Conservation (phyloP, 1,139 yeast species). For the Suhomyces ambrosiae region DNA sequence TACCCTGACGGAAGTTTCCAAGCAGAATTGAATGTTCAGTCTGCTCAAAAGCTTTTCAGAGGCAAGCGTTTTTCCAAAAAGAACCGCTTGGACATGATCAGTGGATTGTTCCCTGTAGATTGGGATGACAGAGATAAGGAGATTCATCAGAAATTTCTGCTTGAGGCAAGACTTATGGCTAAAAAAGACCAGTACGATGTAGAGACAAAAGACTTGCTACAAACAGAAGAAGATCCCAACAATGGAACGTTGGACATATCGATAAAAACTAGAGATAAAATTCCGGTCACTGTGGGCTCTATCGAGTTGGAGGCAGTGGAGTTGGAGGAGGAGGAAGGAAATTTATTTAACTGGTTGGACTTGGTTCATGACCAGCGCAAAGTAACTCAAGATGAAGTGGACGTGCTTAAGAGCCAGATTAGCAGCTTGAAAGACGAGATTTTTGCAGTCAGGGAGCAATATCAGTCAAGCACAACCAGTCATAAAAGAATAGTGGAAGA, state of each 20-base stretch:
- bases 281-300: conserved; percentile 31
- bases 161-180: conserved; percentile 10
- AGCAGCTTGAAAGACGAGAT: conserved; percentile 14
- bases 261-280: conserved; percentile 26
- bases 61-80: conserved; percentile 1
- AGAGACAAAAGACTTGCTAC: conserved; percentile 20
- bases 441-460: conserved; percentile 18
- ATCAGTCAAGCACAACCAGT: conserved; percentile 24
- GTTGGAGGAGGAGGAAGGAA: conserved; percentile 17
- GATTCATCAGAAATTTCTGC: conserved; percentile 1
- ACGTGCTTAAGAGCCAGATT: conserved; percentile 9
- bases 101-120: conserved; percentile 12
- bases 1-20: conserved; percentile 24
- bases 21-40: conserved; percentile 11
- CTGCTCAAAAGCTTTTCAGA: conserved; percentile 7
- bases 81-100: conserved; percentile 4
- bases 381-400: conserved; percentile 9
- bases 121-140: conserved; percentile 7
- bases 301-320: conserved; percentile 22
- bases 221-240: conserved; percentile 20
- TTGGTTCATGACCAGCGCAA: conserved; percentile 21
- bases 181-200: conserved; percentile 18
- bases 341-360: conserved; percentile 34
- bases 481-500: conserved; percentile 33
- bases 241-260: conserved; percentile 19